Conservation (phyloP, 2,329 filamentous ascomycete species). For the Incumbomyces delicatus region DNA sequence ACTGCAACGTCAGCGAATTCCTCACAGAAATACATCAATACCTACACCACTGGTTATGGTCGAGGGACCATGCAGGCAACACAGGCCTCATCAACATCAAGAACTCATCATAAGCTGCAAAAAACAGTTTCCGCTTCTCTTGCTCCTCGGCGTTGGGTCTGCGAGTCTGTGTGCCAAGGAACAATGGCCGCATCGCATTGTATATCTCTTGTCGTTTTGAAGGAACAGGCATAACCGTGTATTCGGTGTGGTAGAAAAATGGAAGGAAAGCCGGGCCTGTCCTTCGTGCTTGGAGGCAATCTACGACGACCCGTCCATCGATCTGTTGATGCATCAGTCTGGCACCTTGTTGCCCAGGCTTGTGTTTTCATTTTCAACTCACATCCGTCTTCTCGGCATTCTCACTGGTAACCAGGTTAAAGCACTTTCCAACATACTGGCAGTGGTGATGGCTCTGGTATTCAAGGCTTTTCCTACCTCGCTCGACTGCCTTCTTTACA, state of each 20-base stretch:
- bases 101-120: constrained; percentile 1
- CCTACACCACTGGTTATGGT: constrained; percentile 3
- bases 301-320: constrained; percentile 4
- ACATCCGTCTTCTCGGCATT: background rate
- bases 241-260: constrained; percentile 2
- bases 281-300: constrained; percentile 4
- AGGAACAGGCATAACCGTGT: background rate
- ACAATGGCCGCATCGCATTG: constrained; percentile 3
- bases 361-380: too few species aligned
- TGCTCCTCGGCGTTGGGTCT: constrained; percentile 2
- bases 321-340: background rate
- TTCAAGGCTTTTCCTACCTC: background rate
- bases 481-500: constrained; percentile 3
- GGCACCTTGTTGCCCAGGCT: background rate
- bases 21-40: background rate
- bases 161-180: background rate
- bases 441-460: constrained; percentile 8
- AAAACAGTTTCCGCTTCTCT: constrained; percentile 6
- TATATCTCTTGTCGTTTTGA: constrained; percentile 2
- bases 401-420: background rate
- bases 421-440: background rate
- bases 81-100: constrained; percentile 6
- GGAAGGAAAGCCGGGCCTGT: background rate
- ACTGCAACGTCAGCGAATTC: background rate
- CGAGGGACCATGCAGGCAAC: constrained; percentile 2